Evolutionary conservation across 2,329 filamentous ascomycete genomes (phyloP).

Genomic region (Monosporascus sp.): DNA sequence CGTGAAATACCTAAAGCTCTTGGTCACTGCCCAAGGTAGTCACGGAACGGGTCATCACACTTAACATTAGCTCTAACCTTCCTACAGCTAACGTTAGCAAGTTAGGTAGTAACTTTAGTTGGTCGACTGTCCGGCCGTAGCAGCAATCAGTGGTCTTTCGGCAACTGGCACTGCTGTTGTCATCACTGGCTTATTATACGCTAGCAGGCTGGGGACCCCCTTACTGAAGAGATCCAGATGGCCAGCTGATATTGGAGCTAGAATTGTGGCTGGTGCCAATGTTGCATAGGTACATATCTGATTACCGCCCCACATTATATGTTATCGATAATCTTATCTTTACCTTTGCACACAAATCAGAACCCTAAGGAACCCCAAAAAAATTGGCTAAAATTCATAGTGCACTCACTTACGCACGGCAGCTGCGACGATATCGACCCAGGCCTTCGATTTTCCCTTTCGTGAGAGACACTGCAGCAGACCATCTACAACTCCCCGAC

Average conservation of each 20-base stretch:
- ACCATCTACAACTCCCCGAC: constrained; percentile 8
- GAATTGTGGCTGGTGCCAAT: constrained; percentile 15
- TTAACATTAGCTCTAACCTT: not conserved
- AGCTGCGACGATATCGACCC: constrained; percentile 14
- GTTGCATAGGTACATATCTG: constrained; percentile 8
- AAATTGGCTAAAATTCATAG: constrained; percentile 21
- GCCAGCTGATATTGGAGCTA: constrained; percentile 1
- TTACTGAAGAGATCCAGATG: not conserved
- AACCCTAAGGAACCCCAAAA: constrained; percentile 23
- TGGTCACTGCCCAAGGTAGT: not conserved
- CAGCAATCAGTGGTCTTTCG: not conserved
- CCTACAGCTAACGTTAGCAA: not conserved
- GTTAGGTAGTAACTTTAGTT: not conserved
- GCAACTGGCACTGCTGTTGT: not conserved
- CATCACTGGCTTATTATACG: too few relatives aligned
- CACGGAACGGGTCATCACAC: not conserved
- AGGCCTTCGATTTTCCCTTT: constrained; percentile 14
- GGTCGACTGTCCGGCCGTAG: not conserved
- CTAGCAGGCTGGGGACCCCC: too few relatives aligned
- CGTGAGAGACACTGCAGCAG: constrained; percentile 9
- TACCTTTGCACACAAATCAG: constrained; percentile 20
- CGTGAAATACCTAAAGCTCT: not conserved
- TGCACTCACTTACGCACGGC: constrained; percentile 9
- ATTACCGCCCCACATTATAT: not conserved
- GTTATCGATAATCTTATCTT: not conserved